Base-by-base conservation (phyloP, 2,329 filamentous ascomycete species). In the Fusarium coicis region DNA sequence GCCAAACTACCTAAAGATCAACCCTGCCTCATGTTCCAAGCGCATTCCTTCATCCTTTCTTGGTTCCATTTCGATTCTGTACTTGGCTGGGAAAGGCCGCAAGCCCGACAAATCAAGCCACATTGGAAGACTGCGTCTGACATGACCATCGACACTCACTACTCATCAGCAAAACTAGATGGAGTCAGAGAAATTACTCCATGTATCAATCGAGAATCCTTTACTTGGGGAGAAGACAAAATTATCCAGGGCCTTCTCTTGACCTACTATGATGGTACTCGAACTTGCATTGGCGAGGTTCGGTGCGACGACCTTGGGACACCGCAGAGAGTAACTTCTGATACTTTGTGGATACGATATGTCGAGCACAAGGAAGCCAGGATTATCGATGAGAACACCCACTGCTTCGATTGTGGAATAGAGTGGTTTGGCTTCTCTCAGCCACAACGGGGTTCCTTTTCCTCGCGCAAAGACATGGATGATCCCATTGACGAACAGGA, bases 201-300 rank as follows among this genome's bases (percentile, higher is more conserved):
- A 3, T 43, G 42, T 23, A 43, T 23, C 11, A 2, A 5, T 0
- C 5, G 15, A 43, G 10, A 0, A 4, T 4, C 0, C 4, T 43
- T 43, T 23, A 5, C 5, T 23, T 43, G 42, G 15, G n/a, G 42
- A 11, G 0, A 23, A 6, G 15, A 18, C 15, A 1, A 18, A 8
- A 23, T 43, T 8, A 43, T 43, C 42, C 10, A 43, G 42, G 42
- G 42, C 7, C n/a, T 43, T 18, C 10, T 43, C 7, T 43, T 43
- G 15, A 23, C n/a, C 15, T 43, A 43, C 42, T 23, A 23, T 23
- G 42, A 43, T 2, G n/a, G 23, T 23, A 43, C 42, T 43, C 42
- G 10, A 18, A 43, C 42, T 23, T 43, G 42, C 11, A 43, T 43
- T 16, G 42, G 42, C 4, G 42, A 43, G 10, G 42, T 43, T 18